These are phyloP conservation scores for Leucosporidium creatinivorum DNA, from an alignment of 768 basidiomycete species.

Conservation along the genomic window DNA sequence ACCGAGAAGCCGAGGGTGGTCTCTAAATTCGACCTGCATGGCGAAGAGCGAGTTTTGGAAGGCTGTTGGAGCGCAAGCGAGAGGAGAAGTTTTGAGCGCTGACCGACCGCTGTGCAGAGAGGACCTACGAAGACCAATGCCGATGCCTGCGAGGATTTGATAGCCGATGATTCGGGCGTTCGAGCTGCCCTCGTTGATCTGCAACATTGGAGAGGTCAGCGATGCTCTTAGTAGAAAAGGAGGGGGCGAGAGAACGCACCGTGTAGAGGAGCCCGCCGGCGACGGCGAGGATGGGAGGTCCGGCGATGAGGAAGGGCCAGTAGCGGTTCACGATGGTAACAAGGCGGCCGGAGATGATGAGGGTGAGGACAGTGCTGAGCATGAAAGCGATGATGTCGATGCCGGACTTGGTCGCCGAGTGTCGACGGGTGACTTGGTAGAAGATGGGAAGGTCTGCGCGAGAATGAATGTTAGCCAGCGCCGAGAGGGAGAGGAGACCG, in stretches of 20 bases:
- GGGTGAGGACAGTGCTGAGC: constrained; percentile 20
- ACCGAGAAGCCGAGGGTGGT: constrained; percentile 36
- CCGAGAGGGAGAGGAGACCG: not conserved
- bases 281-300: constrained; percentile 41
- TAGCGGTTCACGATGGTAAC: constrained; percentile 39
- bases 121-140: constrained; percentile 37
- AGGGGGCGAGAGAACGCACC: too few species aligned
- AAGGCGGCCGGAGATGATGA: constrained; percentile 25
- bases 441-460: constrained; percentile 20
- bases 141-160: constrained; percentile 45
- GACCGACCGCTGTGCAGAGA: too few species aligned
- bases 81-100: too few species aligned
- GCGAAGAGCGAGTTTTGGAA: constrained; percentile 24
- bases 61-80: too few species aligned
- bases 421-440: constrained; percentile 28
- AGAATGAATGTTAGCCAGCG: not conserved
- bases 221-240: too few species aligned
- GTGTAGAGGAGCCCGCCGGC: constrained; percentile 42
- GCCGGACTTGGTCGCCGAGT: constrained; percentile 30
- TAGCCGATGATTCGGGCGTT: constrained; percentile 35
- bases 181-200: constrained; percentile 13
- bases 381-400: constrained; percentile 31
- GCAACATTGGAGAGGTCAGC: too few species aligned
- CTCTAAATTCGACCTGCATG: constrained; percentile 34
- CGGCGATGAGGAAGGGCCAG: constrained; percentile 43